Conservation (phyloP, 2,329 filamentous ascomycete species). For the Claviceps pazoutovae region DNA sequence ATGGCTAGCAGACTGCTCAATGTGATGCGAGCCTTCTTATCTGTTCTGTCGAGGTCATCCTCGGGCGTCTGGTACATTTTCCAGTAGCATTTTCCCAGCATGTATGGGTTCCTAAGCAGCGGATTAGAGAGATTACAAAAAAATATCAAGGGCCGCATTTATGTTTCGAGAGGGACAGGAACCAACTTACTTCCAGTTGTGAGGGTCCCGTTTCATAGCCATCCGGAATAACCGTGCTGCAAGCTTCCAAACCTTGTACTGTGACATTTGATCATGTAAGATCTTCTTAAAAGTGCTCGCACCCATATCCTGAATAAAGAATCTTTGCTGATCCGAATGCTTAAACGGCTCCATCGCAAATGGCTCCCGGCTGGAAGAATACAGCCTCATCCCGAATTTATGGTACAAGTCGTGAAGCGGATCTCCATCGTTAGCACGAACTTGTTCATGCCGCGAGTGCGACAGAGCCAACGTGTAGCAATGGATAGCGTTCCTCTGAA, state of each 20-base stretch:
- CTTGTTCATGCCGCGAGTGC: constrained; percentile 33
- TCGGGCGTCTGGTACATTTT: constrained; percentile 44
- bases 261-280: constrained; percentile 41
- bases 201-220: constrained; percentile 38
- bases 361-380: constrained; percentile 46
- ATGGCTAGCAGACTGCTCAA: constrained; percentile 29
- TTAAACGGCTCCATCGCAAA: constrained; percentile 49
- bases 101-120: constrained; percentile 35
- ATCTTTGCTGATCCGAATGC: constrained; percentile 41
- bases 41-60: constrained; percentile 29
- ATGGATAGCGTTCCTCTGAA: constrained; percentile 71
- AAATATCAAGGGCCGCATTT: not conserved
- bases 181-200: constrained; percentile 40
- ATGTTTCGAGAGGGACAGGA: not conserved
- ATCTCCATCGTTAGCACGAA: constrained; percentile 33
- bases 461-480: constrained; percentile 54
- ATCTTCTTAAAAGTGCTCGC: constrained; percentile 37
- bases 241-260: constrained; percentile 49
- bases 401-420: constrained; percentile 44
- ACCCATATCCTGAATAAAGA: constrained; percentile 38
- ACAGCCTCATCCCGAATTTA: constrained; percentile 47
- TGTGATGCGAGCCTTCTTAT: constrained; percentile 19
- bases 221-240: constrained; percentile 41
- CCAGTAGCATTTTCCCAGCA: constrained; percentile 49
- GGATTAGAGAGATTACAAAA: constrained; percentile 6